These are phyloP conservation scores for Daldinia concentrica DNA, from an alignment of 495 filamentous ascomycete genomes.

Conservation along the genomic window DNA sequence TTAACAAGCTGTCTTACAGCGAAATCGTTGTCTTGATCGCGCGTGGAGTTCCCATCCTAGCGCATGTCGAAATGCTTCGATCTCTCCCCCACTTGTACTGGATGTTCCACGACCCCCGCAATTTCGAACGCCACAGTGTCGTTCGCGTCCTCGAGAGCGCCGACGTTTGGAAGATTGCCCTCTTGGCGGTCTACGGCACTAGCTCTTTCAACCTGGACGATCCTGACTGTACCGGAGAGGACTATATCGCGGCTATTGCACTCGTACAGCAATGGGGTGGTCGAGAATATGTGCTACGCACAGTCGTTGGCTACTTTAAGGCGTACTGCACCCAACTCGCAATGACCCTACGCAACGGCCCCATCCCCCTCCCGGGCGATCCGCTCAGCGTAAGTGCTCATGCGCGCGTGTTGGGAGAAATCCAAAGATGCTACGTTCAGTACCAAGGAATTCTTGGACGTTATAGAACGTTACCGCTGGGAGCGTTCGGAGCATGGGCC, in stretches of 20 bases:
- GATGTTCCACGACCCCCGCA: background rate
- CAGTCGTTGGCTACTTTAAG: background rate
- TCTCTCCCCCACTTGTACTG: background rate
- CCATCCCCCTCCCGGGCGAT: background rate
- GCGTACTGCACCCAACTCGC: background rate
- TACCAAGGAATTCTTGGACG: background rate
- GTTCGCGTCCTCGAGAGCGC: background rate
- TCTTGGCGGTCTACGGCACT: constrained; percentile 1
- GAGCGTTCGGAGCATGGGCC: background rate
- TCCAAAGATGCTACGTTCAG: background rate
- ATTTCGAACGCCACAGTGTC: background rate
- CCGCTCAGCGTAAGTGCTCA: background rate
- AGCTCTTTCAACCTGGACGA: background rate
- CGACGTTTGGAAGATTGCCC: constrained; percentile 3
- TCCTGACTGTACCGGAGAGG: background rate
- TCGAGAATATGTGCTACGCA: background rate
- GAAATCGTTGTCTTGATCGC: background rate
- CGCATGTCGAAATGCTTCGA: constrained; percentile 5
- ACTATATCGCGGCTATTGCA: background rate
- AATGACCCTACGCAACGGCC: too few relatives aligned
- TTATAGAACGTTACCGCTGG: background rate
- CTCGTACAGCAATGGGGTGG: background rate
- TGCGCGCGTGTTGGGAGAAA: background rate
- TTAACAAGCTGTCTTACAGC: background rate
- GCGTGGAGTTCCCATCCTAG: background rate